Base-by-base conservation (phyloP, 192 early-diverging fungal species). In the Rhizophagus sp. region DNA sequence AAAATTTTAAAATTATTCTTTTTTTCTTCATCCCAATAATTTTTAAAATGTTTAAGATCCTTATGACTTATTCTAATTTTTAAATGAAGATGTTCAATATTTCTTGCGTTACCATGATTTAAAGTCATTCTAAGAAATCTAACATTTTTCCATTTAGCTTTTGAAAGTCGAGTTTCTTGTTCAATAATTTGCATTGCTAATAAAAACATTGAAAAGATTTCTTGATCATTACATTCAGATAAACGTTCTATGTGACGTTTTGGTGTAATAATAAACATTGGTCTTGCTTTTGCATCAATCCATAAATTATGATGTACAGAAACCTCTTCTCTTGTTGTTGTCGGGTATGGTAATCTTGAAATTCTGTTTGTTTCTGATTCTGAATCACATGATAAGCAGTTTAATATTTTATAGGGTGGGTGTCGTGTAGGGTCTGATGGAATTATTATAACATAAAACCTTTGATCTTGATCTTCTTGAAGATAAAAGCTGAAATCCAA, bases 31-130 rank as follows among this genome's bases (percentile, higher is more conserved):
- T 68, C 64, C 73, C 80, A 81, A 64, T 64, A 15, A 13, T 77
- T 66, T 69, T 17, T 76, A 44, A 76, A 70, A 44, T 47, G 30
- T 8, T 75, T 25, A 44, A 81, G 68, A 65, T 81, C 57, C 1
- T 44, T 8, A 33, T 49, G 5, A 30, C 4, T n/a, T 36, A 81
- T 5, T 50, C 41, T 66, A 15, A 81, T 62, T 76, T 81, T 81
- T 22, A 81, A 49, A 78, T 81, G 80, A 39, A 81, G 41, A 75
- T 81, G 80, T 50, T 62, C 80, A 49, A 81, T 2, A 19, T 81
- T 81, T 57, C 80, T 39, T 39, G 80, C 78, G 64, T 81, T 81
- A 13, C 80, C 80, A 78, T 81, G 80, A 81, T 81, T 81, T 41
- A 81, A 76, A 27, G 75, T 81, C 80, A 81, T 81, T 30, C 30